Percentiles rank a stretch among this genome's conserved stretches.
phyloP scores from a whole-genome alignment of 352 stramenopile genomes.

The Phytophthora quininea region DNA sequence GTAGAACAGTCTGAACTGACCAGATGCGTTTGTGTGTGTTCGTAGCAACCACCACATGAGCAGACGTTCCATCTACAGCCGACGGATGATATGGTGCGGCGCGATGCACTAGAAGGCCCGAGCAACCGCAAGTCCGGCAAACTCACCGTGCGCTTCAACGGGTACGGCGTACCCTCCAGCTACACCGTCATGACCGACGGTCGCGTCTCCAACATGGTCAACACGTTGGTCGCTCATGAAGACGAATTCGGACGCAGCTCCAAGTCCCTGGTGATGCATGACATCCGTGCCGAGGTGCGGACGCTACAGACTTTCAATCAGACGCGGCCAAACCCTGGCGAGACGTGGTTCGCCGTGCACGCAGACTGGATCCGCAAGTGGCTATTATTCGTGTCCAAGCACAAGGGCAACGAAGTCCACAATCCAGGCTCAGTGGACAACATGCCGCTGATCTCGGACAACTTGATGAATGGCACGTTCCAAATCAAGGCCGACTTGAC shows the following conservation, averaged over 20 bases:
- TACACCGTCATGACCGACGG: constrained; percentile 66
- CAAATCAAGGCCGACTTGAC: constrained; percentile 57
- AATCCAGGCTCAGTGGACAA: constrained; percentile 74
- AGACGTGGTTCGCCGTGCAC: constrained; percentile 74
- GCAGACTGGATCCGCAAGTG: constrained; percentile 72
- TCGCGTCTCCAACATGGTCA: constrained; percentile 53
- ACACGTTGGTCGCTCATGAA: constrained; percentile 65
- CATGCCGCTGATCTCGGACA: constrained; percentile 75
- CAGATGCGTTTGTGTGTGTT: constrained; percentile 12
- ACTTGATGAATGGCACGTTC: constrained; percentile 69
- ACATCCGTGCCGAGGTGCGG: constrained; percentile 68
- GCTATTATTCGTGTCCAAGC: constrained; percentile 78
- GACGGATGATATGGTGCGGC: constrained; percentile 62
- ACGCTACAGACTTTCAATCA: constrained; percentile 74
- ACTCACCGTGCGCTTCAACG: constrained; percentile 70
- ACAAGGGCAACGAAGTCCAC: constrained; percentile 61
- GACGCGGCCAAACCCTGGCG: constrained; percentile 55
- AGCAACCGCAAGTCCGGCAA: constrained; percentile 76
- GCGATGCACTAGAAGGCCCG: constrained; percentile 54
- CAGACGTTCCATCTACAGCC: constrained; percentile 63
- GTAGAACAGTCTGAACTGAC: neutral
- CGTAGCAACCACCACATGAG: constrained; percentile 62
- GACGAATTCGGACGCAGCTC: constrained; percentile 66
- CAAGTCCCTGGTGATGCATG: constrained; percentile 47
- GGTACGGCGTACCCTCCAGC: constrained; percentile 58